These are phyloP conservation scores for Phytopythium vexans DNA, from an alignment of 352 stramenopile species.

Conservation along the genomic window DNA sequence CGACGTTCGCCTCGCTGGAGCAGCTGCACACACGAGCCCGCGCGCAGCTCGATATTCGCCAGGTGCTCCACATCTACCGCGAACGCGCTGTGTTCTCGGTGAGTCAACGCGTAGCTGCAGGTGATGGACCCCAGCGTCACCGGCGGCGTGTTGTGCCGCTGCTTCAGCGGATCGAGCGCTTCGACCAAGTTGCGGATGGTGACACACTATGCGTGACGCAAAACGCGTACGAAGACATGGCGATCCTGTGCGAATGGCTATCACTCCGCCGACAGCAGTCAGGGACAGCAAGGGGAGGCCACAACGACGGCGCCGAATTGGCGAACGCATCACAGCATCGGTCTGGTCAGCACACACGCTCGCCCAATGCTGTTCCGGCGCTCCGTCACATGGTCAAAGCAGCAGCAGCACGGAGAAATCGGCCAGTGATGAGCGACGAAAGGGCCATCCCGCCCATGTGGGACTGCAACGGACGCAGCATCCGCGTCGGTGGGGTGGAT, in stretches of 20 bases:
- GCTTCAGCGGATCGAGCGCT: constrained; percentile 33
- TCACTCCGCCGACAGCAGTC: constrained; percentile 17
- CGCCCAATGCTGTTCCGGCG: constrained; percentile 4
- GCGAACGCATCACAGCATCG: background rate
- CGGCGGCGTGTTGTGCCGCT: constrained; percentile 9
- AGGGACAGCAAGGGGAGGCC: background rate
- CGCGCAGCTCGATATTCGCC: constrained; percentile 18
- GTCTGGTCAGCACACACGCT: background rate
- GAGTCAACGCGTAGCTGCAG: background rate
- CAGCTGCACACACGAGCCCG: constrained; percentile 38
- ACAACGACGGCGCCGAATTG: background rate
- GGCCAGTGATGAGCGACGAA: background rate
- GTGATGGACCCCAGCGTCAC: constrained; percentile 1
- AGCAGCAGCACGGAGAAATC: constrained; percentile 1
- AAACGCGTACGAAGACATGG: constrained; percentile 67
- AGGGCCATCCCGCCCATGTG: constrained; percentile 22
- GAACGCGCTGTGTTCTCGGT: constrained; percentile 14
- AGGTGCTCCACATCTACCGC: constrained; percentile 46
- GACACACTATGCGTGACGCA: constrained; percentile 59
- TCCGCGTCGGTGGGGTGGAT: constrained; percentile 12
- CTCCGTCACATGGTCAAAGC: constrained; percentile 4
- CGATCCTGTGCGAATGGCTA: constrained; percentile 65
- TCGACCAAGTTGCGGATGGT: constrained; percentile 43
- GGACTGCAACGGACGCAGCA: constrained; percentile 52
- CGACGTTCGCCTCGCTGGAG: constrained; percentile 39